Evolutionary conservation across 805 yeast species (phyloP).

Genomic region (Debaryomyces tyrocola): DNA sequence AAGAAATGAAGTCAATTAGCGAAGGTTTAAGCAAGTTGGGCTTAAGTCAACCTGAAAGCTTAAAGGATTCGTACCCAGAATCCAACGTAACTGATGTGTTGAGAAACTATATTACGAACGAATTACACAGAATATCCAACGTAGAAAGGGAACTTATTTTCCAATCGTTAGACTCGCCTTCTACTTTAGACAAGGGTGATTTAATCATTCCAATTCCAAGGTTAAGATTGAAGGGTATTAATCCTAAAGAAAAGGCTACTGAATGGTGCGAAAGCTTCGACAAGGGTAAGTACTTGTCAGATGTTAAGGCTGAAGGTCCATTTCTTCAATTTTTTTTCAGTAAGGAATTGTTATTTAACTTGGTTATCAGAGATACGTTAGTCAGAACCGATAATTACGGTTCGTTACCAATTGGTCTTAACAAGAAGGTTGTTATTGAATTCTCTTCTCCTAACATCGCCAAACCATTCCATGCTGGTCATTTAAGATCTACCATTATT

Average conservation of each 20-base stretch:
- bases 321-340: conserved; percentile 87
- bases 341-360: conserved; percentile 61
- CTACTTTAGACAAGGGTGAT: conserved; percentile 88
- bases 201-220: conserved; percentile 90
- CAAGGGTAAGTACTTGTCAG: conserved; percentile 63
- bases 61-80: conserved; percentile 66
- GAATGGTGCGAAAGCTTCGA: conserved; percentile 83
- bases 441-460: conserved; percentile 98
- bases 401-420: conserved; percentile 66
- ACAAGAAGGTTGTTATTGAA: conserved; percentile 75
- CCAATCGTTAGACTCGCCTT: conserved; percentile 86
- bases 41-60: conserved; percentile 41
- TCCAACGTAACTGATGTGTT: conserved; percentile 81
- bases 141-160: conserved; percentile 69
- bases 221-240: conserved; percentile 73
- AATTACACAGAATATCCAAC: conserved; percentile 69
- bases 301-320: conserved; percentile 82
- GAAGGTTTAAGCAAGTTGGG: conserved; percentile 36
- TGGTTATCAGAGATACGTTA: conserved; percentile 71
- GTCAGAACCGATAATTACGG: conserved; percentile 67
- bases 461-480: conserved; percentile 99
- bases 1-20: conserved; percentile 28
- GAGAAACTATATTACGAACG: conserved; percentile 85
- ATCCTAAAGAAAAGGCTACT: conserved; percentile 66
- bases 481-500: conserved; percentile 93